Conservation (phyloP, 495 filamentous ascomycete genomes). For the Xanthoparmelia taractica region DNA sequence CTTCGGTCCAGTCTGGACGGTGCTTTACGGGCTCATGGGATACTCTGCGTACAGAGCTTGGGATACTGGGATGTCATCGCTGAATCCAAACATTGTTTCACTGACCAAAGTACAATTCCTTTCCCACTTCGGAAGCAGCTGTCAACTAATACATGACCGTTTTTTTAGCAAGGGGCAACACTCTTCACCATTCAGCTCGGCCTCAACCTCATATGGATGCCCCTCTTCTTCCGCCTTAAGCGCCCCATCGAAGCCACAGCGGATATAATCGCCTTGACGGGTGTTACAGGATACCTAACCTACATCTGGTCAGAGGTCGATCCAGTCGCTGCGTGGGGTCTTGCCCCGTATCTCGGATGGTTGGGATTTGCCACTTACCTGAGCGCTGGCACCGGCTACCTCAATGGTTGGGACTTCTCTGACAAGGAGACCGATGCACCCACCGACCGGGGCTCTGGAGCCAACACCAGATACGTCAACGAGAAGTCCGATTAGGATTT, state of each 20-base stretch:
- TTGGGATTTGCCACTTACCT: slow-evolving; percentile 77
- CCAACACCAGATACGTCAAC: slow-evolving; percentile 35
- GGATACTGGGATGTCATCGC: slow-evolving; percentile 48
- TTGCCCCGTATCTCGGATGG: slow-evolving; percentile 78
- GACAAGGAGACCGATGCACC: slow-evolving; percentile 33
- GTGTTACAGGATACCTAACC: slow-evolving; percentile 59
- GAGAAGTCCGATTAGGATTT: slow-evolving; percentile 28
- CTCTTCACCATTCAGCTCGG: slow-evolving; percentile 79
- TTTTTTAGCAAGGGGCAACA: slow-evolving; percentile 51
- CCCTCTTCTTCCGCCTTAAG: slow-evolving; percentile 73
- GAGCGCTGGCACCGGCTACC: slow-evolving; percentile 58
- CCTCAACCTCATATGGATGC: slow-evolving; percentile 87
- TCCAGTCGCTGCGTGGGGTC: slow-evolving; percentile 56
- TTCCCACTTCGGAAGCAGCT: not conserved
- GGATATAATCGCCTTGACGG: slow-evolving; percentile 66
- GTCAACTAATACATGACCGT: slow-evolving; percentile 24
- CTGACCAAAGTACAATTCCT: slow-evolving; percentile 36
- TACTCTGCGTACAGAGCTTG: slow-evolving; percentile 71
- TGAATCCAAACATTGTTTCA: slow-evolving; percentile 32
- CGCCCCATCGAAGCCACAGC: slow-evolving; percentile 64
- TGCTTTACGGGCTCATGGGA: slow-evolving; percentile 82
- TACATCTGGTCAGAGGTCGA: slow-evolving; percentile 71
- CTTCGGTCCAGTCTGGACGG: slow-evolving; percentile 81
- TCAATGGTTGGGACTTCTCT: slow-evolving; percentile 68
- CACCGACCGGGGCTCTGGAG: slow-evolving; percentile 17